Evolutionary conservation across 2,329 filamentous ascomycete species (phyloP).

Genomic region (Dissoconium aciculare): DNA sequence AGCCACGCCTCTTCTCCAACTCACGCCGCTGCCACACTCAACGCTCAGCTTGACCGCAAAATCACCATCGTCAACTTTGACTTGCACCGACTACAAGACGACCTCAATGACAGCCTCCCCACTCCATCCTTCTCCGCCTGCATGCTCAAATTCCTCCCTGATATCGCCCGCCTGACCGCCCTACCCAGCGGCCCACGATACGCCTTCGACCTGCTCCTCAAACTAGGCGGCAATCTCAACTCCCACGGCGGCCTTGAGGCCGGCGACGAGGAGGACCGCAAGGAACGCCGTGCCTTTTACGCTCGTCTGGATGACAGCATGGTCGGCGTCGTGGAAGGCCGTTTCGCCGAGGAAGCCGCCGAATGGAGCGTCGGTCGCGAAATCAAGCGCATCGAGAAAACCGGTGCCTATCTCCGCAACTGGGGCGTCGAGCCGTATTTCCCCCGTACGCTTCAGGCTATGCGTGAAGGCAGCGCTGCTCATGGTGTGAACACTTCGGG

Average conservation of each 20-base stretch:
- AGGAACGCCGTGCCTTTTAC: constrained; percentile 37
- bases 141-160: constrained; percentile 41
- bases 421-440: constrained; percentile 41
- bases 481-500: background rate
- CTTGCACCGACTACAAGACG: constrained; percentile 41
- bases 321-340: constrained; percentile 37
- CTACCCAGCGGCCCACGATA: constrained; percentile 35
- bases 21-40: constrained; percentile 36
- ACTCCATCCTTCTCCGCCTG: constrained; percentile 38
- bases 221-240: constrained; percentile 42
- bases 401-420: constrained; percentile 36
- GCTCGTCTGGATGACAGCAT: constrained; percentile 34
- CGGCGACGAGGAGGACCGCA: constrained; percentile 33
- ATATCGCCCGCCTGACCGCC: constrained; percentile 36
- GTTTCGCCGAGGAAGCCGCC: constrained; percentile 35
- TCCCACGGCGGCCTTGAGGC: constrained; percentile 38
- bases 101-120: constrained; percentile 40
- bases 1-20: constrained; percentile 25
- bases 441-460: constrained; percentile 36
- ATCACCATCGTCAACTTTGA: constrained; percentile 45
- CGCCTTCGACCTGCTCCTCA: constrained; percentile 40
- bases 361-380: constrained; percentile 38
- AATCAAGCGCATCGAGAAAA: constrained; percentile 43
- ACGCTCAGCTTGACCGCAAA: constrained; percentile 43
- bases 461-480: constrained; percentile 24